Conservation (phyloP, 2,329 filamentous ascomycete genomes). For the Neophaeococcomyces mojaviensis region DNA sequence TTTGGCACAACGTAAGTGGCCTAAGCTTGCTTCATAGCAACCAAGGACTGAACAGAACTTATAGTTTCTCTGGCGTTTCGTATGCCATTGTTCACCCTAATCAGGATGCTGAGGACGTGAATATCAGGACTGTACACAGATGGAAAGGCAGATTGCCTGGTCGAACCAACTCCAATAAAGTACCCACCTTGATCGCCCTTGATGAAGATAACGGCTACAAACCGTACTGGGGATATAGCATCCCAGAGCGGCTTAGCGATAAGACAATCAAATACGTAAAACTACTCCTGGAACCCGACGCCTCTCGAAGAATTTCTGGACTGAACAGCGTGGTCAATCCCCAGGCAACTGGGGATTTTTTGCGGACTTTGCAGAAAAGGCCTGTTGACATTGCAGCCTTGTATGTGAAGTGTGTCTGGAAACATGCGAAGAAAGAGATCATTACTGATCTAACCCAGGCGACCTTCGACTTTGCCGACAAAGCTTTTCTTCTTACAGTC, state of each 20-base stretch:
- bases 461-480: conserved; percentile 9
- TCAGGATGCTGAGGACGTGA: too few species aligned
- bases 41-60: too few species aligned
- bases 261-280: not conserved
- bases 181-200: not conserved
- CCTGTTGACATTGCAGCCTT: not conserved
- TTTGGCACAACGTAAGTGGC: too few species aligned
- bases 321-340: not conserved
- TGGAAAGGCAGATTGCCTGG: too few species aligned
- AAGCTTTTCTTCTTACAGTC: conserved; percentile 50
- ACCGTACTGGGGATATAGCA: not conserved
- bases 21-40: too few species aligned
- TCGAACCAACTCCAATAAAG: too few species aligned
- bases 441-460: not conserved
- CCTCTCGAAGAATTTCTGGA: not conserved
- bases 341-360: not conserved
- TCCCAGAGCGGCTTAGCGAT: not conserved
- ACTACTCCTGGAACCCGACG: not conserved
- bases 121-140: too few species aligned
- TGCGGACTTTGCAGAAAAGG: not conserved
- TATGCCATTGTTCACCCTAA: too few species aligned
- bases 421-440: not conserved
- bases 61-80: too few species aligned
- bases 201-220: not conserved
- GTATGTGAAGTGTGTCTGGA: not conserved